These are phyloP conservation scores for Byssoonygena ceratinophila DNA, from an alignment of 2,329 filamentous ascomycete genomes.

Conservation along the genomic window DNA sequence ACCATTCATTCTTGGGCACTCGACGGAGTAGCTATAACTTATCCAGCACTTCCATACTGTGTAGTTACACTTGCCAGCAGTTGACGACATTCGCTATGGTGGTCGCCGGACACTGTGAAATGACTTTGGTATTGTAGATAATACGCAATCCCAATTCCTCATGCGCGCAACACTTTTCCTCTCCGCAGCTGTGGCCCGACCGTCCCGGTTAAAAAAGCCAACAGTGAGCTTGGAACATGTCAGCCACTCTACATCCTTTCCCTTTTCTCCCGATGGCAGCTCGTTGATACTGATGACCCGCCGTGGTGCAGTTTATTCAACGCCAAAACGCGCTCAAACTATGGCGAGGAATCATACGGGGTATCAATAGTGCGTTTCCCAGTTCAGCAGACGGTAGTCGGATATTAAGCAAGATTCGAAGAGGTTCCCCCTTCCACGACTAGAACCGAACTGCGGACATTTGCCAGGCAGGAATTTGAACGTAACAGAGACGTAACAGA, in stretches of 20 bases:
- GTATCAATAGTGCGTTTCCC: conserved; percentile 28
- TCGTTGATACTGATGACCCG: conserved; percentile 1
- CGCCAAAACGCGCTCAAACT: conserved; percentile 35
- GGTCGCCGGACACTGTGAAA: neutral
- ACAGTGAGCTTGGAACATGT: conserved; percentile 33
- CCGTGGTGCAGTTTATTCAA: conserved; percentile 32
- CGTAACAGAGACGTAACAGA: conserved; percentile 36
- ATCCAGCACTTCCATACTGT: too few relatives aligned
- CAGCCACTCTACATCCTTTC: conserved; percentile 11
- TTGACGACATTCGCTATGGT: neutral
- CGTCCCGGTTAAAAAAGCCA: conserved; percentile 28
- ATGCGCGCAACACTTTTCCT: conserved; percentile 26
- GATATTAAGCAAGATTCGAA: conserved; percentile 15
- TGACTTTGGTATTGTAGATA: neutral
- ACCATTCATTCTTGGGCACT: too few relatives aligned
- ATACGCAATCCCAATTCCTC: neutral
- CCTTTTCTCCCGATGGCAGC: neutral
- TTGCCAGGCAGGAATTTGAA: conserved; percentile 37
- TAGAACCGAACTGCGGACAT: conserved; percentile 33
- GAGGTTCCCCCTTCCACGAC: conserved; percentile 33
- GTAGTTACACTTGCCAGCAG: neutral
- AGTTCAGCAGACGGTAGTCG: neutral
- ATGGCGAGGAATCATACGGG: conserved; percentile 35
- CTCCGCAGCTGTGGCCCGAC: conserved; percentile 25
- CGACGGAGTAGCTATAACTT: too few relatives aligned